Evolutionary conservation across 2,329 filamentous ascomycete genomes (phyloP), one percentile per base, ranked within the genome.

Genomic region (Trichoderma brevicompactum): DNA sequence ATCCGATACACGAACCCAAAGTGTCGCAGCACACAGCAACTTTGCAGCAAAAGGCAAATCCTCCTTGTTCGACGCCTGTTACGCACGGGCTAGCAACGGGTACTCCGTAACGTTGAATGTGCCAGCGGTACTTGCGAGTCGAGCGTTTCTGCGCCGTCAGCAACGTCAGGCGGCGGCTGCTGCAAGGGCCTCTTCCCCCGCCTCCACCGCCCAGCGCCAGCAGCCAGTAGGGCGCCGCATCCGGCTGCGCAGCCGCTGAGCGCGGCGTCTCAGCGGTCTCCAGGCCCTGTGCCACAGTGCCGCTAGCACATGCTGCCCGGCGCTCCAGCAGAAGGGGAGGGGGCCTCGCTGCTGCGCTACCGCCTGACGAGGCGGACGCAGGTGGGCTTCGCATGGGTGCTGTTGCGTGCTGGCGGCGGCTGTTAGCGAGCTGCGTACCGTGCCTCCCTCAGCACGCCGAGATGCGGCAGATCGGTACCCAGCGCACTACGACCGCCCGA

Each of bases 361-460:
- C 64, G 64, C 64, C 64, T 65, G 49, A 65, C 48, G 63, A 28
- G 23, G 23, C 23, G 23, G 23, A 63, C 36, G 50, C 59, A 43
- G 59, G 48, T 49, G 36, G 56, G 17, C 48, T 15, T 15, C 53
- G 40, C 49, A 36, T 49, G 62, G 53, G 34, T 41, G 38, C 48
- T 43, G 53, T 44, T 59, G 63, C 54, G 13, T 65, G 54, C 62
- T 52, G 53, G 62, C 23, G 40, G 28, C 44, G 55, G 50, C 52
- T 64, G 65, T 66, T 66, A 66, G 59, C 50, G 38, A 43, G 23
- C 34, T 15, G 44, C 38, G 65, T 66, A 64, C 56, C 56, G 49
- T 40, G n/a, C 43, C 32, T 28, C 54, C 46, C n/a, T 19, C 52
- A 41, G n/a, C 5, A 17, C 46, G 44, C 52, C n/a, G 32, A 40